phyloP scores from a whole-genome alignment of 192 early-diverging fungal genomes.

The Funneliformis geosporum region DNA sequence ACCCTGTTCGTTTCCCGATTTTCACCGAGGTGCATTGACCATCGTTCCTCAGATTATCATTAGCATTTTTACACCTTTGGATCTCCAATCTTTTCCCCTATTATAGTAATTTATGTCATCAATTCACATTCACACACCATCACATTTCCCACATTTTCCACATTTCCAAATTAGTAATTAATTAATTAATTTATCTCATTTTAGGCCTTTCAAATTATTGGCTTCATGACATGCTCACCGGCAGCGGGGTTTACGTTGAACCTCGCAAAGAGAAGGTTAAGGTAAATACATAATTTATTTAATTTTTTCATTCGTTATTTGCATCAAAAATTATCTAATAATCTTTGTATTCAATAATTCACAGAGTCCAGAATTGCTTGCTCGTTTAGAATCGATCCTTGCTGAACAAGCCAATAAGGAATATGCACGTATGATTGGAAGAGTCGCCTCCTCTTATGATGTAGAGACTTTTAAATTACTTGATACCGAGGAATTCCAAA shows the following conservation, averaged over 20 bases:
- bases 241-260: constrained; percentile 29
- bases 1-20: not conserved
- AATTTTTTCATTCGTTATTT: not conserved
- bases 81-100: too few species aligned
- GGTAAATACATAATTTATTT: constrained; percentile 9
- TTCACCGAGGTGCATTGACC: not conserved
- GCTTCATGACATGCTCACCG: constrained; percentile 34
- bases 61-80: too few species aligned
- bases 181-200: not conserved
- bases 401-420: constrained; percentile 37
- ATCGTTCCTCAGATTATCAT: not conserved
- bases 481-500: constrained; percentile 31
- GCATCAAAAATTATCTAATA: not conserved
- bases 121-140: too few species aligned
- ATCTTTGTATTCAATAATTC: not conserved
- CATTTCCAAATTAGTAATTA: not conserved
- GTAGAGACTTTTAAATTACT: constrained; percentile 32
- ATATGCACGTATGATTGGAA: constrained; percentile 33
- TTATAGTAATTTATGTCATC: too few species aligned
- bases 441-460: constrained; percentile 32
- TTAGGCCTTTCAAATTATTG: constrained; percentile 33
- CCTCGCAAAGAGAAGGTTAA: constrained; percentile 26
- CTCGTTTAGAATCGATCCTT: constrained; percentile 28
- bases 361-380: constrained; percentile 33
- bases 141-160: not conserved